These are phyloP conservation scores for Mycena leptocephala DNA, from an alignment of 768 basidiomycete species.

Conservation along the genomic window DNA sequence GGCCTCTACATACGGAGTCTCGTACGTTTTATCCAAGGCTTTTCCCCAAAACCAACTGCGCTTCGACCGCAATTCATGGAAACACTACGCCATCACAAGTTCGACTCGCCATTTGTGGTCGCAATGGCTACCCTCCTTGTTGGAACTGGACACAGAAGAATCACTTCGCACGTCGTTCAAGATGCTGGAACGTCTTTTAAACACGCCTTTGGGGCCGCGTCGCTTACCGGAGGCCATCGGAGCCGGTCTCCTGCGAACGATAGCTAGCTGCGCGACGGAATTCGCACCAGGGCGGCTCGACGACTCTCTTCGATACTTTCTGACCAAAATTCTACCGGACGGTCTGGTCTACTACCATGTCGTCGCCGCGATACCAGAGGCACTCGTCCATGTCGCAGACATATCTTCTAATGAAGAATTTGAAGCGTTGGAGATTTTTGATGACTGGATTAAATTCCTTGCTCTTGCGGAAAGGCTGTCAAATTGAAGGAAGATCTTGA, in stretches of 20 bases:
- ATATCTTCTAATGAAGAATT: neutral
- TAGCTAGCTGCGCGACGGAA: neutral
- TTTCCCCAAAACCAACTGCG: neutral
- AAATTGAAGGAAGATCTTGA: neutral
- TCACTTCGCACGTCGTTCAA: neutral
- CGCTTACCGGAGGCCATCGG: neutral
- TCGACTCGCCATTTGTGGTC: neutral
- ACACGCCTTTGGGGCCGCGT: neutral
- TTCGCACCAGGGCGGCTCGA: neutral
- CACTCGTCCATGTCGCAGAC: neutral
- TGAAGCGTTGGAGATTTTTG: neutral
- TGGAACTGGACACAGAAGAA: neutral
- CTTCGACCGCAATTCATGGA: neutral
- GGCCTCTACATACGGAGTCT: neutral
- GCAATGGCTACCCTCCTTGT: neutral
- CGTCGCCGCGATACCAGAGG: neutral
- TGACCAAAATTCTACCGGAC: neutral
- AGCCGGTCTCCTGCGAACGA: neutral
- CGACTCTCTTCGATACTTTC: neutral
- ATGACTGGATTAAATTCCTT: neutral
- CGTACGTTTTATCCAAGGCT: neutral
- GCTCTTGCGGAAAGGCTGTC: neutral
- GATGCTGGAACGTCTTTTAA: neutral
- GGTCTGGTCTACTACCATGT: slow-evolving; percentile 1
- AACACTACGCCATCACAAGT: neutral